phyloP scores from a whole-genome alignment of 2,329 filamentous ascomycete genomes.

The Bipolaris zeicola region DNA sequence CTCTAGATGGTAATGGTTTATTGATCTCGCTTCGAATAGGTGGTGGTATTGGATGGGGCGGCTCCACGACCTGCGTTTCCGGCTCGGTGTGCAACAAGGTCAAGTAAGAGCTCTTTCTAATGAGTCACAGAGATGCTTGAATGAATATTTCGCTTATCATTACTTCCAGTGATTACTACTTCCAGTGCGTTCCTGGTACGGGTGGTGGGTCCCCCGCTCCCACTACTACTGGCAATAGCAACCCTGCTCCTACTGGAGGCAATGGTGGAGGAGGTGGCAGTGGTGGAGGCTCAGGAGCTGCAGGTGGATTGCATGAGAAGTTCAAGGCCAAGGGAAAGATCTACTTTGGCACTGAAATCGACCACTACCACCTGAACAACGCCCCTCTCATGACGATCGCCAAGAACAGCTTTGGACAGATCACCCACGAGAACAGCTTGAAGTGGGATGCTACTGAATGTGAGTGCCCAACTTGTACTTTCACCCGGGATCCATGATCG shows the following conservation, averaged over 20 bases:
- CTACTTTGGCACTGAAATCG: constrained; percentile 66
- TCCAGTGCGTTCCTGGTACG: constrained; percentile 47
- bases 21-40: neutral
- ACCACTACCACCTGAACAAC: constrained; percentile 59
- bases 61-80: constrained; percentile 47
- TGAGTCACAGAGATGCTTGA: neutral
- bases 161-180: constrained; percentile 53
- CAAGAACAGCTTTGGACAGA: constrained; percentile 63
- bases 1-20: neutral
- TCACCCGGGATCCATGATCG: neutral
- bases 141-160: too few relatives aligned
- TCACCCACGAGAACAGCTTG: constrained; percentile 72
- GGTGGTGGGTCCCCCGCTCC: constrained; percentile 4
- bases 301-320: constrained; percentile 1
- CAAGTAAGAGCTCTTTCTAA: neutral
- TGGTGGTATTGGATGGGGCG: constrained; percentile 44
- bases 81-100: constrained; percentile 47
- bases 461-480: constrained; percentile 29
- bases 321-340: constrained; percentile 67
- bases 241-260: constrained; percentile 10
- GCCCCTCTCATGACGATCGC: constrained; percentile 62
- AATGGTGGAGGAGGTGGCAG: neutral
- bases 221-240: neutral
- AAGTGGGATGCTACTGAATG: constrained; percentile 68
- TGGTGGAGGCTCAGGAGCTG: neutral